Evolutionary conservation across 495 filamentous ascomycete species (phyloP).

Genomic region (Penicilliopsis zonata): DNA sequence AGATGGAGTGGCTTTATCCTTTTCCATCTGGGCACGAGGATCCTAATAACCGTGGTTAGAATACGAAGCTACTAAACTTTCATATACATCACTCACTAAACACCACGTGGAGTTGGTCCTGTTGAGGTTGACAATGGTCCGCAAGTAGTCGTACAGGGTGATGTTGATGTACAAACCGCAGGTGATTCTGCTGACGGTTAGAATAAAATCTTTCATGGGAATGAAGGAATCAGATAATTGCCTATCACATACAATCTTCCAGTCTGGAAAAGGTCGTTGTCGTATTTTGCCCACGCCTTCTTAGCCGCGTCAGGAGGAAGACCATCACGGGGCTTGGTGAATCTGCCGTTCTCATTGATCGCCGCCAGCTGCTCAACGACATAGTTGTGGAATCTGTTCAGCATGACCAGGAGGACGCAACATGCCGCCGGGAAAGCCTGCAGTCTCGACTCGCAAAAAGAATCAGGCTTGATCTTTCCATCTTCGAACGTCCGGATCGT

Average conservation of each 20-base stretch:
- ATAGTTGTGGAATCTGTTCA: conserved; percentile 64
- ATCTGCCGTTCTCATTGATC: conserved; percentile 64
- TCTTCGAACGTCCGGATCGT: conserved; percentile 42
- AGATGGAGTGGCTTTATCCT: conserved; percentile 44
- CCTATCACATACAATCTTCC: conserved; percentile 40
- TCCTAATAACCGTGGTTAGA: conserved; percentile 12
- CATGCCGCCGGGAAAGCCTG: conserved; percentile 45
- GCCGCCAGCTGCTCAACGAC: conserved; percentile 53
- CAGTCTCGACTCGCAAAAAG: conserved; percentile 43
- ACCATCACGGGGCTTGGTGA: conserved; percentile 42
- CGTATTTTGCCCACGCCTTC: conserved; percentile 59
- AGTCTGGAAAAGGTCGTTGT: conserved; percentile 78
- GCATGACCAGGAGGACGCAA: conserved; percentile 44
- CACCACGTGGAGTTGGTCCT: conserved; percentile 68
- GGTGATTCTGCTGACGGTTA: conserved; percentile 38
- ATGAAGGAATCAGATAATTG: background rate
- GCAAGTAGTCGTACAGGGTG: conserved; percentile 69
- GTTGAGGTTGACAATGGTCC: conserved; percentile 77
- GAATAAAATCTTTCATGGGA: background rate
- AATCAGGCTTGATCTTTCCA: conserved; percentile 46
- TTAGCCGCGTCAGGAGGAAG: conserved; percentile 36
- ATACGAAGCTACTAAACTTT: background rate
- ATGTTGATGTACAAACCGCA: conserved; percentile 81
- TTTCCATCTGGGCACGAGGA: conserved; percentile 32
- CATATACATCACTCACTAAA: conserved; percentile 36